Base-by-base conservation (phyloP, 2,329 filamentous ascomycete species). In the Teratosphaeria viscida region DNA sequence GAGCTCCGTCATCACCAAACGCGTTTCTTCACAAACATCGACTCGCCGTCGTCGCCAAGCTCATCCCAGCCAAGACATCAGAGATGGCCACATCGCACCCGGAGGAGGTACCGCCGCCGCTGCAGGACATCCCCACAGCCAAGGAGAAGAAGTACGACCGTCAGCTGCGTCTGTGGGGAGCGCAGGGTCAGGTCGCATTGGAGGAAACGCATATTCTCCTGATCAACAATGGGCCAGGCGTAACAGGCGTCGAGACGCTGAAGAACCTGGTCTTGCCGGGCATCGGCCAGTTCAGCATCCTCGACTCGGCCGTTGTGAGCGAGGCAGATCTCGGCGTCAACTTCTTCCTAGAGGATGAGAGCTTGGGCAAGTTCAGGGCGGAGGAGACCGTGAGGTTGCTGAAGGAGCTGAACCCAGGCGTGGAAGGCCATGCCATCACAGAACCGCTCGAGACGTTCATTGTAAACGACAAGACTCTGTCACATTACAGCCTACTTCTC, bases 251-350 rank as follows among this genome's bases (percentile, higher is more conserved):
- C 12, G 94, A 99, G 75, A 86, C 92, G 0, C 81, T 99, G 62
- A 99, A 99, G 80, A 99, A 99, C 71, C 83, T 99, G n/a, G 89
- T 99, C 2, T 78, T 99, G 8, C 94, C 94, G 60, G 90, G 92
- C 3, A 88, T 97, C 67, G 95, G 94, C 8, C 84, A 85, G 29
- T 99, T 96, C 73, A 95, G 90, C 0, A 95, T 99, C 62, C 87
- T 88, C 57, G 94, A 99, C 69, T 85, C 88, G 6, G 83, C 85
- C 1, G 73, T 81, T 2, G 92, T 99, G n/a, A 79, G 78, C 1
- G 87, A 95, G 66, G 80, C 85, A 52, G 94, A 99, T 69, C 78
- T 99, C 49, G 94, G 95, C 4, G 87, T 96, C 63, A 99, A 99
- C 76, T 99, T 99, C 80, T 99, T 99, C 70, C 79, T 99, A 0